Conservation (phyloP, 1,139 yeast species). For the Pneumocystis oryctolagi region DNA sequence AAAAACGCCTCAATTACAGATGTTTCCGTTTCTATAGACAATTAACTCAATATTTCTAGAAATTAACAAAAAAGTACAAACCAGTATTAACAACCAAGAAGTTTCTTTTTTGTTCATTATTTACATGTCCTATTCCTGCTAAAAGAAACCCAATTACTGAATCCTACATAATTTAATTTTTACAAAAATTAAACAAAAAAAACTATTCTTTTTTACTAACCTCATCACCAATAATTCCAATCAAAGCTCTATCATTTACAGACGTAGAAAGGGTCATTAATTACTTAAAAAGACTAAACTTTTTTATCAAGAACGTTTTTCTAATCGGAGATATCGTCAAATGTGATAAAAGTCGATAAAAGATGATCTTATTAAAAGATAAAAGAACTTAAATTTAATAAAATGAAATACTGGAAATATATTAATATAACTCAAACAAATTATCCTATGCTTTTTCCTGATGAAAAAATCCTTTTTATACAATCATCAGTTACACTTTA, state of each 20-base stretch:
- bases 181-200: neutral
- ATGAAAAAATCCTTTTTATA: constrained; percentile 30
- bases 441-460: constrained; percentile 32
- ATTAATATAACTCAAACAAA: constrained; percentile 34
- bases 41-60: neutral
- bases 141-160: constrained; percentile 88
- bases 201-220: constrained; percentile 3
- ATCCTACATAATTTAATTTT: constrained; percentile 30
- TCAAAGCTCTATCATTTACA: constrained; percentile 34
- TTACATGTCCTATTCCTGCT: constrained; percentile 90
- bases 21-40: constrained; percentile 37
- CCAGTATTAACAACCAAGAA: constrained; percentile 64
- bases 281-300: neutral
- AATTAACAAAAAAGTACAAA: neutral
- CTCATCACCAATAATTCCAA: constrained; percentile 93
- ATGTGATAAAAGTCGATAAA: too few relatives aligned
- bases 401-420: constrained; percentile 27
- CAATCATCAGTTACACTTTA: constrained; percentile 25
- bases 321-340: too few relatives aligned
- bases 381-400: neutral
- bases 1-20: constrained; percentile 67
- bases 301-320: neutral
- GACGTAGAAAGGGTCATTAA: neutral
- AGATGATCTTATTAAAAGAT: neutral
- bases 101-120: constrained; percentile 56